Percentiles rank a stretch among this genome's conserved stretches.
phyloP scores from a whole-genome alignment of 2,329 filamentous ascomycete genomes.

The Dryadomyces sulphureus region DNA sequence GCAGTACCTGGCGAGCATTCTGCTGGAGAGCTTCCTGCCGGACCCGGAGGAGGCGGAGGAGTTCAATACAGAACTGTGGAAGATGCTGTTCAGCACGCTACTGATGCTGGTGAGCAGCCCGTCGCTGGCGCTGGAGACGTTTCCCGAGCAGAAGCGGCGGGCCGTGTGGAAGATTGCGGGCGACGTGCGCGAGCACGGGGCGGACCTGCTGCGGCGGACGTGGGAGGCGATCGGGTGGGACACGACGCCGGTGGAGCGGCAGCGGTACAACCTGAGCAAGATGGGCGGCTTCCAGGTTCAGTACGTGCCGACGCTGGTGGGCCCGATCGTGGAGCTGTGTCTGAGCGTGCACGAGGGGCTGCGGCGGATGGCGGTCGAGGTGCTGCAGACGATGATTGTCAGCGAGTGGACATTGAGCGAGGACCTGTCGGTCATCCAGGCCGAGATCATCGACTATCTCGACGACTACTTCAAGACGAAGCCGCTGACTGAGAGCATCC shows the following conservation, averaged over 20 bases:
- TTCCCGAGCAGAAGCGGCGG: constrained; percentile 88
- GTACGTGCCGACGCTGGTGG: constrained; percentile 85
- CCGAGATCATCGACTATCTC: constrained; percentile 89
- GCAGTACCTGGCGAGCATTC: constrained; percentile 63
- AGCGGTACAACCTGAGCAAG: constrained; percentile 62
- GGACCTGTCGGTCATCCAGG: constrained; percentile 80
- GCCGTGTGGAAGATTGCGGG: constrained; percentile 99
- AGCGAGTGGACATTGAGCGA: constrained; percentile 96
- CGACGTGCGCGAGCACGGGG: constrained; percentile 84
- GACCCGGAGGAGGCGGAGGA: constrained; percentile 79
- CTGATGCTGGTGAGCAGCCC: constrained; percentile 82
- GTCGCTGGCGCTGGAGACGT: constrained; percentile 81
- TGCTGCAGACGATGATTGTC: constrained; percentile 94
- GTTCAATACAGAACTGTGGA: constrained; percentile 92
- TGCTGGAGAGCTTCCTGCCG: constrained; percentile 75
- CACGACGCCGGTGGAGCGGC: constrained; percentile 62
- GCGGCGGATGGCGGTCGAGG: constrained; percentile 77
- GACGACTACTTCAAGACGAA: constrained; percentile 84
- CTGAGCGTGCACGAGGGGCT: constrained; percentile 89
- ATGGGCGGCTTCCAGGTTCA: constrained; percentile 97
- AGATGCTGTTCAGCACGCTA: constrained; percentile 77
- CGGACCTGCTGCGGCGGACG: constrained; percentile 65
- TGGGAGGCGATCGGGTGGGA: constrained; percentile 99
- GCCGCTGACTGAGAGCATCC: constrained; percentile 70
- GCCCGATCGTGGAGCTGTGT: constrained; percentile 84